phyloP scores from a whole-genome alignment of 345 rosid species.

The Aquilaria sinensis region DNA sequence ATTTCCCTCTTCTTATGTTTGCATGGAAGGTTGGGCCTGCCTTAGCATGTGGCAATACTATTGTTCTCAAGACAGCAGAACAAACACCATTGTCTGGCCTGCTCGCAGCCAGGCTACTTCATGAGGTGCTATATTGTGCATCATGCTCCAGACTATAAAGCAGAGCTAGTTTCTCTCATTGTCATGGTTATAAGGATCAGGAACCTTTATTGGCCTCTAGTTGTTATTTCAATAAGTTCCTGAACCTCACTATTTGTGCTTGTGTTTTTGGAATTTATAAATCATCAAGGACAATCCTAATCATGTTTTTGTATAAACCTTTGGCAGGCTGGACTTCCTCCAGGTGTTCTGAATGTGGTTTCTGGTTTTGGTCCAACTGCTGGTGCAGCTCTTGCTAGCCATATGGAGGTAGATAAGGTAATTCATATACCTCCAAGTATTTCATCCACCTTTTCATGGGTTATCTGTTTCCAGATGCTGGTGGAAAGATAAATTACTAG shows the following conservation, averaged over 20 bases:
- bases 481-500: background rate
- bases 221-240: too few species aligned
- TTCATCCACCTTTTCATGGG: constrained; percentile 4
- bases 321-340: constrained; percentile 85
- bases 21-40: constrained; percentile 96
- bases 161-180: too few species aligned
- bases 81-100: constrained; percentile 89
- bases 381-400: constrained; percentile 87
- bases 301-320: too few species aligned
- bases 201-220: too few species aligned
- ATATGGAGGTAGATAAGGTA: constrained; percentile 96
- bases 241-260: too few species aligned
- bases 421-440: background rate
- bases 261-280: too few species aligned
- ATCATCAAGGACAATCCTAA: too few species aligned
- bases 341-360: constrained; percentile 79
- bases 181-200: too few species aligned
- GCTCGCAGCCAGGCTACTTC: constrained; percentile 48
- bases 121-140: constrained; percentile 42
- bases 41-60: constrained; percentile 83
- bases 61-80: constrained; percentile 87
- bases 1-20: constrained; percentile 87
- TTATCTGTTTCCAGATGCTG: background rate
- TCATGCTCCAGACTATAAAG: too few species aligned
- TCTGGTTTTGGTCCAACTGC: constrained; percentile 88